phyloP scores from a whole-genome alignment of 2,329 filamentous ascomycete species.

The Aspergillus candidus region DNA sequence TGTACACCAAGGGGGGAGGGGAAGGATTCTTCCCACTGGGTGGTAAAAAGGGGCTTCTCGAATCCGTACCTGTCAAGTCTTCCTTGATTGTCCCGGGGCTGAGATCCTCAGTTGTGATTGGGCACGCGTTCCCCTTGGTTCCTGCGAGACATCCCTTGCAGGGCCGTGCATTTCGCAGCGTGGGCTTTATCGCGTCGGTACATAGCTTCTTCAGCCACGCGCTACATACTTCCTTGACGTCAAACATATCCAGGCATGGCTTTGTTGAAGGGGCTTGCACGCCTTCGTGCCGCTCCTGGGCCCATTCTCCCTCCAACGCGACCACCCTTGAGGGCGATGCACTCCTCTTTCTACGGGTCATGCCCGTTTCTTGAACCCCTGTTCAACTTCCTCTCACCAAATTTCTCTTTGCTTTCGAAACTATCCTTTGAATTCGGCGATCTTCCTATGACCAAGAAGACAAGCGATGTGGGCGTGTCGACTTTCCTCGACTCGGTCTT shows the following conservation, averaged over 20 bases:
- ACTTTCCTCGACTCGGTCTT: constrained; percentile 6
- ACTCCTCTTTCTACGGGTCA: constrained; percentile 18
- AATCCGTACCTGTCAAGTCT: constrained; percentile 15
- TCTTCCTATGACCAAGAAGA: constrained; percentile 2
- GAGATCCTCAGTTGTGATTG: constrained; percentile 17
- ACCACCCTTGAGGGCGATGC: constrained; percentile 17
- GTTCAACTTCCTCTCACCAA: constrained; percentile 8
- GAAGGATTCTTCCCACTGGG: constrained; percentile 3
- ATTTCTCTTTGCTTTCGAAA: constrained; percentile 9
- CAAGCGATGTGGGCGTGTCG: constrained; percentile 10
- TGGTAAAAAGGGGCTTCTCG: constrained; percentile 4
- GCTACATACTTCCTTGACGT: constrained; percentile 32
- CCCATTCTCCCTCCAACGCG: constrained; percentile 25
- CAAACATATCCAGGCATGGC: constrained; percentile 36
- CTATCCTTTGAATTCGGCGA: constrained; percentile 3
- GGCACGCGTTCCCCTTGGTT: constrained; percentile 18
- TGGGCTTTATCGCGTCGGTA: constrained; percentile 23
- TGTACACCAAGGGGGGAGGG: background rate
- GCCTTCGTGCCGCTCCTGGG: constrained; percentile 28
- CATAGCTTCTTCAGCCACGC: constrained; percentile 24
- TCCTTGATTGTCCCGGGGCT: constrained; percentile 16
- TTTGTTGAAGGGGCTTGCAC: constrained; percentile 27
- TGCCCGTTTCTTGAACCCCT: constrained; percentile 15
- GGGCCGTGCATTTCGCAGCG: constrained; percentile 25
- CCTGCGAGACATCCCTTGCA: constrained; percentile 30